phyloP scores from a whole-genome alignment of 192 early-diverging fungal species.

The Umbelopsis vinacea region DNA sequence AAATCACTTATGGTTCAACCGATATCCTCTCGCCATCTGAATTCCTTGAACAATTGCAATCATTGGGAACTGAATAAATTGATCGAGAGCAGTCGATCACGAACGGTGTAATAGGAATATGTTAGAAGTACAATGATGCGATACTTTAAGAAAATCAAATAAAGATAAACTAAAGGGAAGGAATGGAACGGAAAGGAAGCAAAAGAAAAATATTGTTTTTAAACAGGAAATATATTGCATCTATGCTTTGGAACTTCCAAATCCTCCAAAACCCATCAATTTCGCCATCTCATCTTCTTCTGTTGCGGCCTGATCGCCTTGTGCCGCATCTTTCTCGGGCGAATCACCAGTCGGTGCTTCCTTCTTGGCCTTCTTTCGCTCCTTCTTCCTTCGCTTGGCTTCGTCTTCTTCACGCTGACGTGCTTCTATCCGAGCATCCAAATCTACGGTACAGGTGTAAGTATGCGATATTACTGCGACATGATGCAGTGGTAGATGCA shows the following conservation, averaged over 20 bases:
- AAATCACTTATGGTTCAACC: conserved; percentile 94
- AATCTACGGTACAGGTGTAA: conserved; percentile 48
- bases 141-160: neutral
- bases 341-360: conserved; percentile 46
- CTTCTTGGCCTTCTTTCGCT: conserved; percentile 63
- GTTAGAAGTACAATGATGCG: conserved; percentile 3
- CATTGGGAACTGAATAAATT: conserved; percentile 55
- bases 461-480: neutral
- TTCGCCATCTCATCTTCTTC: conserved; percentile 71
- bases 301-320: conserved; percentile 50
- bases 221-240: neutral
- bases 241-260: conserved; percentile 56
- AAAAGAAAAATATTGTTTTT: neutral
- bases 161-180: neutral
- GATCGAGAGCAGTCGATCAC: neutral
- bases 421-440: conserved; percentile 69
- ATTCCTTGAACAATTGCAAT: conserved; percentile 81
- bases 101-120: neutral
- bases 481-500: neutral
- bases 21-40: conserved; percentile 80
- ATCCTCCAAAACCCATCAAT: conserved; percentile 74
- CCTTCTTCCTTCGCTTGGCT: conserved; percentile 61
- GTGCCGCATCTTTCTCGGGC: conserved; percentile 34
- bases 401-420: conserved; percentile 72
- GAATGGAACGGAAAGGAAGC: too few relatives aligned